Evolutionary conservation across 2,329 filamentous ascomycete species (phyloP).

Genomic region (Botrytis galanthina): DNA sequence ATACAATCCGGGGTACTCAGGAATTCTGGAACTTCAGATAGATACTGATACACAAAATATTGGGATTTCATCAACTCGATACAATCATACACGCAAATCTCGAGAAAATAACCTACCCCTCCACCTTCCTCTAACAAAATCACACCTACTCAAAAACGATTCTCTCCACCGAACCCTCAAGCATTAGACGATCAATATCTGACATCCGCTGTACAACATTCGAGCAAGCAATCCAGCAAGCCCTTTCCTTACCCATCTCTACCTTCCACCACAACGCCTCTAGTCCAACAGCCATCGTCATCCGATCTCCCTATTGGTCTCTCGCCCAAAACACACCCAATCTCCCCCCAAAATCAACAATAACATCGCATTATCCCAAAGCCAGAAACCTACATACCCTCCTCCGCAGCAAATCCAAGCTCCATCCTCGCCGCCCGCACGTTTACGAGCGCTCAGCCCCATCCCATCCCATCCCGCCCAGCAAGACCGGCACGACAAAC

Average conservation of each 20-base stretch:
- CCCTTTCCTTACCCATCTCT: not conserved
- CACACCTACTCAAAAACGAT: not conserved
- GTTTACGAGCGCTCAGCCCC: not conserved
- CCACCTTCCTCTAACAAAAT: not conserved
- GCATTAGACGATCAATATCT: not conserved
- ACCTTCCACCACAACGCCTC: not conserved
- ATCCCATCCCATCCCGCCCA: not conserved
- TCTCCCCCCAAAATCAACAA: not conserved
- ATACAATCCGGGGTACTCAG: not conserved
- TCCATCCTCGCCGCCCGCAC: not conserved
- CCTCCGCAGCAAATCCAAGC: not conserved
- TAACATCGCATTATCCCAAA: not conserved
- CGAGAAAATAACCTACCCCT: not conserved
- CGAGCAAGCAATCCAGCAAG: not conserved
- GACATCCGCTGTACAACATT: not conserved
- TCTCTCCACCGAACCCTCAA: not conserved
- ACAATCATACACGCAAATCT: not conserved
- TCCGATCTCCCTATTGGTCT: constrained; percentile 1
- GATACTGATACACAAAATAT: not conserved
- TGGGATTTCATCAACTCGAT: not conserved
- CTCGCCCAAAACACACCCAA: not conserved
- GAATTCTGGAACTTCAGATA: not conserved
- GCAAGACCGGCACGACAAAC: not conserved
- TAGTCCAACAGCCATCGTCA: not conserved
- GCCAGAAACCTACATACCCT: not conserved